Conservation (phyloP, 1,139 yeast genomes). For the Yamadazyma membranifaciens region DNA sequence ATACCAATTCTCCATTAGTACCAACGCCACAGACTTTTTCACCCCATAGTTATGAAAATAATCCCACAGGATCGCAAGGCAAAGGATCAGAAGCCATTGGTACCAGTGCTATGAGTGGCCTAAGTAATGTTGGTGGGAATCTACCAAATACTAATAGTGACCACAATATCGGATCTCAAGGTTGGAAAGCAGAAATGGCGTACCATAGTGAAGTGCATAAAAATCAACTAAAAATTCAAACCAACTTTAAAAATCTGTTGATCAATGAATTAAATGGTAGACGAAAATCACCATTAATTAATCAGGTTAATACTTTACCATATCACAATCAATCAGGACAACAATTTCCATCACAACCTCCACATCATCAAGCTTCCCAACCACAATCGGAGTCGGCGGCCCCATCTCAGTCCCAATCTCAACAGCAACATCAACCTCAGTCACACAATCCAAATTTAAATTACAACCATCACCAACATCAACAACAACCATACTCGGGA, state of each 20-base stretch:
- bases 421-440: too few relatives aligned
- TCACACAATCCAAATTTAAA: too few relatives aligned
- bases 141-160: not conserved
- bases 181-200: slow-evolving; percentile 7
- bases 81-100: not conserved
- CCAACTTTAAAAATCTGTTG: slow-evolving; percentile 12
- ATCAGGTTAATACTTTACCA: slow-evolving; percentile 4
- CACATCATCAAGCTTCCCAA: not conserved
- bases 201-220: slow-evolving; percentile 18
- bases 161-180: slow-evolving; percentile 1
- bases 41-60: not conserved
- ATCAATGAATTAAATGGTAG: slow-evolving; percentile 14
- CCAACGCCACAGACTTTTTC: slow-evolving; percentile 1
- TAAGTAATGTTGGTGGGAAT: not conserved
- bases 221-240: slow-evolving; percentile 10
- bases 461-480: too few relatives aligned
- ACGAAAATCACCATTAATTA: slow-evolving; percentile 14
- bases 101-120: not conserved
- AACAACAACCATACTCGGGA: not conserved
- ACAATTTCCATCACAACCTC: not conserved
- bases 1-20: not conserved
- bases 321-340: not conserved
- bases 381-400: not conserved
- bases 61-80: too few relatives aligned
- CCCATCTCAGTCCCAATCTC: too few relatives aligned